Conservation (phyloP, 2,329 filamentous ascomycete species). For the Sporothrix dimorphospora region DNA sequence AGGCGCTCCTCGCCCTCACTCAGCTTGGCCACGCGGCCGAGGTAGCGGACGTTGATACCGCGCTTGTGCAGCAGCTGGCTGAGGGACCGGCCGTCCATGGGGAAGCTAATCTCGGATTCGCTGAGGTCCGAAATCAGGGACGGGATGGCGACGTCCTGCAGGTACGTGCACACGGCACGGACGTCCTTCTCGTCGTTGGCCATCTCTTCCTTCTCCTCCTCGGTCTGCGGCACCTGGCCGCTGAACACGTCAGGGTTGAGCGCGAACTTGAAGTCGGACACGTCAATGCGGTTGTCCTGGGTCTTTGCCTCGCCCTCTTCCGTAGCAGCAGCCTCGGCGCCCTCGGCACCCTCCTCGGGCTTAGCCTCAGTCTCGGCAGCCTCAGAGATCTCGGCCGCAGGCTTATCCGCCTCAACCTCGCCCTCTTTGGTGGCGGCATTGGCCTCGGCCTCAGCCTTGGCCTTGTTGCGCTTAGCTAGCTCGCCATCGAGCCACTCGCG, state of each 20-base stretch:
- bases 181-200: constrained; percentile 86
- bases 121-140: constrained; percentile 82
- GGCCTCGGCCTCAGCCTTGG: constrained; percentile 37
- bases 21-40: constrained; percentile 79
- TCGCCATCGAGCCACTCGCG: constrained; percentile 85
- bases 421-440: constrained; percentile 5
- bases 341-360: constrained; percentile 41
- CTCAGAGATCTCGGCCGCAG: constrained; percentile 43
- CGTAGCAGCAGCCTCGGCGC: constrained; percentile 35
- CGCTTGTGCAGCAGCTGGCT: constrained; percentile 90
- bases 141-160: constrained; percentile 79
- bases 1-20: constrained; percentile 69
- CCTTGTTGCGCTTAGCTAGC: constrained; percentile 63
- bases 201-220: constrained; percentile 84
- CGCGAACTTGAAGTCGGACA: constrained; percentile 82
- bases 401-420: constrained; percentile 72
- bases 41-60: constrained; percentile 93
- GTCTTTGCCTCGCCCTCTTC: constrained; percentile 37
- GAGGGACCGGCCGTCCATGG: constrained; percentile 95
- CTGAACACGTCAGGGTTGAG: constrained; percentile 97
- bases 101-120: constrained; percentile 93
- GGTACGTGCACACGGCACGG: constrained; percentile 76
- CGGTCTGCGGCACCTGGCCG: constrained; percentile 85
- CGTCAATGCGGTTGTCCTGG: constrained; percentile 71
- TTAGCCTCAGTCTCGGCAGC: constrained; percentile 43